phyloP scores from a whole-genome alignment of 495 filamentous ascomycete species.

The Penicillium tannophilum region DNA sequence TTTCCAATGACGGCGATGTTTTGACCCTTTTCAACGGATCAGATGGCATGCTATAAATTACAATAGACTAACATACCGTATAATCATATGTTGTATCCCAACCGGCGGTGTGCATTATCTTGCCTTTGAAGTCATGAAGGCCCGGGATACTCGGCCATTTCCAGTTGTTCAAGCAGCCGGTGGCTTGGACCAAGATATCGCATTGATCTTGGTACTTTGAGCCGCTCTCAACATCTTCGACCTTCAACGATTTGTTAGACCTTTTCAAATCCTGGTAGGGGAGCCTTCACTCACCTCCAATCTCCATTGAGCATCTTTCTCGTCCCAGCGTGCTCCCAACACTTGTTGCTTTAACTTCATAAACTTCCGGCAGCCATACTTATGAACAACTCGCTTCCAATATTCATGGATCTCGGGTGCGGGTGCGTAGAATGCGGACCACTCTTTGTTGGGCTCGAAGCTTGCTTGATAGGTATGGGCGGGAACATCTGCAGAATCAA shows the following conservation, averaged over 20 bases:
- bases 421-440: conserved; percentile 59
- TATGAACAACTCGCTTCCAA: conserved; percentile 46
- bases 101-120: conserved; percentile 55
- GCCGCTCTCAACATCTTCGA: conserved; percentile 45
- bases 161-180: conserved; percentile 58
- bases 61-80: conserved; percentile 19
- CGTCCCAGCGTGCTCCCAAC: conserved; percentile 41
- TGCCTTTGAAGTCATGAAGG: conserved; percentile 54
- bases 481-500: conserved; percentile 36
- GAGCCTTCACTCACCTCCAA: conserved; percentile 34
- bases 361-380: conserved; percentile 44
- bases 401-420: conserved; percentile 62
- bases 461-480: conserved; percentile 54
- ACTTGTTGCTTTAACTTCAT: conserved; percentile 45
- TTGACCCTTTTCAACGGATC: conserved; percentile 42
- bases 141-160: conserved; percentile 59
- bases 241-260: conserved; percentile 12
- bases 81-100: conserved; percentile 50
- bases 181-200: conserved; percentile 59
- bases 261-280: background rate
- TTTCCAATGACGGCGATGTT: conserved; percentile 57
- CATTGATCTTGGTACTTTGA: conserved; percentile 46
- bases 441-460: conserved; percentile 58
- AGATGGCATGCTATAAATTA: conserved; percentile 7
- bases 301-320: conserved; percentile 47